A percentile compares a stretch with the other conserved stretches of the same genome.
phyloP scores from a whole-genome alignment of 768 basidiomycete species.

The Collybiopsis luxurians region DNA sequence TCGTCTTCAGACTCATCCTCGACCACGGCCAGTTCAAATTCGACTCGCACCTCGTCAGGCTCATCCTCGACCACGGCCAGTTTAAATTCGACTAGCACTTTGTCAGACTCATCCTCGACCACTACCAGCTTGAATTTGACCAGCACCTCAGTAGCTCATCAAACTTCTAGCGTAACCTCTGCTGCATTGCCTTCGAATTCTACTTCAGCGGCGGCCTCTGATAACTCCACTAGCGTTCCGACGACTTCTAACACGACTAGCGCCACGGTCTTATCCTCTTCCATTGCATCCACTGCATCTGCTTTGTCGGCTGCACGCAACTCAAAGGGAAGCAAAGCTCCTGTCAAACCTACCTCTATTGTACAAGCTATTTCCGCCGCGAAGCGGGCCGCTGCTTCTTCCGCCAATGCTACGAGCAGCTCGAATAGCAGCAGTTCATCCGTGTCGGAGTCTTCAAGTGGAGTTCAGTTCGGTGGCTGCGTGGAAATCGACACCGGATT shows the following conservation, averaged over 20 bases:
- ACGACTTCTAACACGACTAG: too few species aligned
- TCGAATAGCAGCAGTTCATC: not conserved
- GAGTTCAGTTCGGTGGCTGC: constrained; percentile 28
- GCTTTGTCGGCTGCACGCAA: too few species aligned
- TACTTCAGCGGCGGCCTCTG: not conserved
- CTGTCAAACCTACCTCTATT: constrained; percentile 3
- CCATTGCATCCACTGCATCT: not conserved
- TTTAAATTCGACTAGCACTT: too few species aligned
- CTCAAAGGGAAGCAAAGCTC: too few species aligned
- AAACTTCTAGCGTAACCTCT: not conserved
- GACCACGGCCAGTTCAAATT: not conserved
- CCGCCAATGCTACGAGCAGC: not conserved
- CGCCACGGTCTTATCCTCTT: not conserved
- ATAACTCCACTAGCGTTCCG: too few species aligned
- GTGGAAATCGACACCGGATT: constrained; percentile 29
- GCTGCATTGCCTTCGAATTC: not conserved
- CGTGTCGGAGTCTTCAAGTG: constrained; percentile 5
- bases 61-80: too few species aligned
- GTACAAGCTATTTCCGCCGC: constrained; percentile 1
- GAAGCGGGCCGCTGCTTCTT: not conserved
- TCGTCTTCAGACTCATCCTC: not conserved
- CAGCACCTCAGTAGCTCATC: too few species aligned
- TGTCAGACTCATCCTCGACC: too few species aligned
- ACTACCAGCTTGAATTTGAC: too few species aligned
- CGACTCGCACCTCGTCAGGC: not conserved